Percentiles rank a stretch among this genome's conserved stretches.
Evolutionary conservation across 805 yeast species (phyloP).

Genomic region (Sugiyamaella marilandica): DNA sequence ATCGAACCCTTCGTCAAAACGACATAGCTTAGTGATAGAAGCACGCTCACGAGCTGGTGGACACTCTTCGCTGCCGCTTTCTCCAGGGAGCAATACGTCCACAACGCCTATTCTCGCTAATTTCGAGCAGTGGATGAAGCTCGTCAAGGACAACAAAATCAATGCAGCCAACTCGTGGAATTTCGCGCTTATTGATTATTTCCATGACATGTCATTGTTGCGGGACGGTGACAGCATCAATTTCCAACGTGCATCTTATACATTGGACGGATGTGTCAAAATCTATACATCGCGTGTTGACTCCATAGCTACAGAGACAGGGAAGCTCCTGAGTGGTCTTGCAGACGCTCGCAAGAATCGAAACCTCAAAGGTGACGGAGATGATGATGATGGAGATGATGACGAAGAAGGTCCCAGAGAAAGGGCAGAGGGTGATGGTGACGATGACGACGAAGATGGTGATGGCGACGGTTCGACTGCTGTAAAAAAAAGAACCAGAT

Average conservation of each 20-base stretch:
- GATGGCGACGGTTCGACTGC: slow-evolving; percentile 18
- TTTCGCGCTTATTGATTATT: slow-evolving; percentile 85
- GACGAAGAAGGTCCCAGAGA: slow-evolving; percentile 26
- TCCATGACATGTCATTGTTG: slow-evolving; percentile 72
- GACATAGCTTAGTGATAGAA: slow-evolving; percentile 18
- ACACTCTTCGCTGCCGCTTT: not conserved
- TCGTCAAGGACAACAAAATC: slow-evolving; percentile 76
- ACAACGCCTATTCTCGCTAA: slow-evolving; percentile 32
- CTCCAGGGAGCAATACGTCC: not conserved
- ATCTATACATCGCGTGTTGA: slow-evolving; percentile 89
- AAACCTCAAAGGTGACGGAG: slow-evolving; percentile 13
- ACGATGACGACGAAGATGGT: slow-evolving; percentile 30
- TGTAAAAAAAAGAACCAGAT: slow-evolving; percentile 22
- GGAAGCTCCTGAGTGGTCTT: slow-evolving; percentile 71
- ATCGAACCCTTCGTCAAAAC: slow-evolving; percentile 10
- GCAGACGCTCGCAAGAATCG: slow-evolving; percentile 36
- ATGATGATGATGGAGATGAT: slow-evolving; percentile 18
- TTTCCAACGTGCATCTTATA: slow-evolving; percentile 86
- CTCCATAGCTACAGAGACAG: slow-evolving; percentile 87
- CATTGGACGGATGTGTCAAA: slow-evolving; percentile 91
- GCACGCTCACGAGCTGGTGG: slow-evolving; percentile 10
- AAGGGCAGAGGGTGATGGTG: slow-evolving; percentile 47
- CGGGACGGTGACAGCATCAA: slow-evolving; percentile 75
- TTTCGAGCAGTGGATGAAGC: slow-evolving; percentile 75
- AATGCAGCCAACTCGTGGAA: slow-evolving; percentile 85